Percentiles rank a stretch among this genome's conserved stretches.
Conservation (phyloP, 2,329 filamentous ascomycete species). For the Setomelanomma holmii region DNA sequence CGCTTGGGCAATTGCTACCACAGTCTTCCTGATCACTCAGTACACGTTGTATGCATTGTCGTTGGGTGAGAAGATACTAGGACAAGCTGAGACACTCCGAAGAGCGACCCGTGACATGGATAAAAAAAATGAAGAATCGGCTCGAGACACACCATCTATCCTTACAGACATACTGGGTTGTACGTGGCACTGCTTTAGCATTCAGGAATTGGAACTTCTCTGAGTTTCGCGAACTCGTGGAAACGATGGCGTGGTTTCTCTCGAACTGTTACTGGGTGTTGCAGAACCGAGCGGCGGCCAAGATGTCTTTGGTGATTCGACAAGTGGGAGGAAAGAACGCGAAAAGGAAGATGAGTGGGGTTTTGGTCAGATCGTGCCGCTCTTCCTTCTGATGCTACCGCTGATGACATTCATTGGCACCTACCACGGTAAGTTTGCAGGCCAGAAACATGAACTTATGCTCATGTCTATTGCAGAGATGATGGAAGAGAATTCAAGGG, state of each 20-base stretch:
- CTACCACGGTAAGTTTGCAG: constrained; percentile 2
- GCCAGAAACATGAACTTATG: neutral
- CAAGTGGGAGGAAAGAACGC: neutral
- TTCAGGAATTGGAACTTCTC: neutral
- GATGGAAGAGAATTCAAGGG: neutral
- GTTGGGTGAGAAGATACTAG: neutral
- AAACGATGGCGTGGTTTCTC: neutral
- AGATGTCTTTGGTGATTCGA: neutral
- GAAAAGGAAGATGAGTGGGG: constrained; percentile 1
- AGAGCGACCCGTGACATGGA: neutral
- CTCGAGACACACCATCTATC: neutral
- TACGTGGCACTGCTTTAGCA: too few relatives aligned
- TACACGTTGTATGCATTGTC: neutral
- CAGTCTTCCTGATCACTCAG: neutral
- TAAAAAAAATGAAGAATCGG: neutral
- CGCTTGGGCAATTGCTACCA: neutral
- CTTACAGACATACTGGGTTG: neutral
- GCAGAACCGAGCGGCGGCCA: neutral
- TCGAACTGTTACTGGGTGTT: neutral
- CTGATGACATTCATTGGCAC: neutral
- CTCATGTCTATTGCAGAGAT: neutral
- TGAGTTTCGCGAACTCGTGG: neutral
- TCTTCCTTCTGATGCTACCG: constrained; percentile 2
- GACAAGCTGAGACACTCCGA: neutral
- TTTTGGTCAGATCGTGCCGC: neutral